Evolutionary conservation across 140 eudicot species (phyloP), one percentile per base, ranked within the genome.

Genomic region (Senecio squalidus): DNA sequence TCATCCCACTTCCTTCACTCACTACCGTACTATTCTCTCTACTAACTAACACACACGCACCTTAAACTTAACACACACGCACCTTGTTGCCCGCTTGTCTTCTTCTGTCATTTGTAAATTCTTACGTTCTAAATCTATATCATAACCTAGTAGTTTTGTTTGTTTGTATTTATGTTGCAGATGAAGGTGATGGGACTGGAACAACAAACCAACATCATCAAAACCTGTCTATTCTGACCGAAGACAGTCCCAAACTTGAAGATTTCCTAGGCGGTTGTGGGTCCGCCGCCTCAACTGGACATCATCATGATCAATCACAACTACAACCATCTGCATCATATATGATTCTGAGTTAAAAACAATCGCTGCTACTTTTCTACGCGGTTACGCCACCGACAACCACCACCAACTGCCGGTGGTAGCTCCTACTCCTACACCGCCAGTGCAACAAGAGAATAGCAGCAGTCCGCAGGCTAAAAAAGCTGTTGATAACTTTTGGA

Each of bases 401-500:
- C 73, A 73, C 54, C 70, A 33, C 31, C 43, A 23, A 62, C 66
- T 26, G 51, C 58, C 31, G 20, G 33, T 46, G 15, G 68, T 46
- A 27, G 47, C 55, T 25, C 62, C 69, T 15, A 64, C n/a, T n/a
- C n/a, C n/a, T n/a, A n/a, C n/a, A n/a, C n/a, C 66, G 30, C 72
- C 30, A 27, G 72, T 58, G 6, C 71, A 49, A 21, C 54, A 21
- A 7, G 20, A 45, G 22, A 45, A 7, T n/a, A n/a, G n/a, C n/a
- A n/a, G n/a, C n/a, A n/a, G n/a, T 15, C 57, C 72, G 23, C 72
- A 69, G 24, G 79, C 61, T 3, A 74, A 76, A 62, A 85, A 85
- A 72, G 68, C 79, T 5, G 62, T 62, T 4, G 95, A 85, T 20
- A n/a, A 71, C 80, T 4, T 85, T 85, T 40, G 95, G 97, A 62